Percentiles rank a stretch among this genome's conserved stretches.
phyloP scores from a whole-genome alignment of 1,284 basidiomycete species.

The Neotropicomus parvogracilis region DNA sequence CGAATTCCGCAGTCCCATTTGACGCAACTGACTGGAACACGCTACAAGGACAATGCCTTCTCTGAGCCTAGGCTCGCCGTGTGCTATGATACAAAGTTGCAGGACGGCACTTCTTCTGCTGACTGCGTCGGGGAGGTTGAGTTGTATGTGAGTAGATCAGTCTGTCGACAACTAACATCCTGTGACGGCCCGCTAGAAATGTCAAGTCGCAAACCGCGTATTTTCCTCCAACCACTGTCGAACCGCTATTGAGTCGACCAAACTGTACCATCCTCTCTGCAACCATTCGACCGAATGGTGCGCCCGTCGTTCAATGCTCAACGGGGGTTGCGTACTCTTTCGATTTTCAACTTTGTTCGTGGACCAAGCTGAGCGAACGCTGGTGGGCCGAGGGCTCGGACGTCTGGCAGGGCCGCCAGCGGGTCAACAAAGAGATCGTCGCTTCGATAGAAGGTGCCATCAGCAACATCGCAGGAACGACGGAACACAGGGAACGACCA shows the following conservation, averaged over 20 bases:
- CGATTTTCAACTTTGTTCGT: slow-evolving; percentile 61
- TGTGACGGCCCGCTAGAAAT: slow-evolving; percentile 51
- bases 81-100: slow-evolving; percentile 63
- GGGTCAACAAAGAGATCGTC: slow-evolving; percentile 44
- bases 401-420: slow-evolving; percentile 71
- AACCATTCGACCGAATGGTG: slow-evolving; percentile 71
- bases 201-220: slow-evolving; percentile 59
- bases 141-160: slow-evolving; percentile 61
- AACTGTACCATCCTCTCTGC: slow-evolving; percentile 57
- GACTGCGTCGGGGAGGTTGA: slow-evolving; percentile 66
- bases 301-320: slow-evolving; percentile 71
- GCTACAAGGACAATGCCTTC: slow-evolving; percentile 65
- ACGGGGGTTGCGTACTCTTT: slow-evolving; percentile 75
- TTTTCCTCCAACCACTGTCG: slow-evolving; percentile 64
- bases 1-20: not conserved
- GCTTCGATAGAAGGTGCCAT: slow-evolving; percentile 58
- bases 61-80: slow-evolving; percentile 68
- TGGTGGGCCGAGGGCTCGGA: slow-evolving; percentile 83
- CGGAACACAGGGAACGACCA: slow-evolving; percentile 46
- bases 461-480: slow-evolving; percentile 38
- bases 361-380: slow-evolving; percentile 70
- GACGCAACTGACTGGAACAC: slow-evolving; percentile 9
- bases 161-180: not conserved
- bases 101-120: slow-evolving; percentile 67
- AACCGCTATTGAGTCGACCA: slow-evolving; percentile 53